A percentile compares a stretch with the other conserved stretches of the same genome.
These are phyloP conservation scores for Entomortierella beljakovae DNA, from an alignment of 192 early-diverging fungal genomes.

Conservation along the genomic window DNA sequence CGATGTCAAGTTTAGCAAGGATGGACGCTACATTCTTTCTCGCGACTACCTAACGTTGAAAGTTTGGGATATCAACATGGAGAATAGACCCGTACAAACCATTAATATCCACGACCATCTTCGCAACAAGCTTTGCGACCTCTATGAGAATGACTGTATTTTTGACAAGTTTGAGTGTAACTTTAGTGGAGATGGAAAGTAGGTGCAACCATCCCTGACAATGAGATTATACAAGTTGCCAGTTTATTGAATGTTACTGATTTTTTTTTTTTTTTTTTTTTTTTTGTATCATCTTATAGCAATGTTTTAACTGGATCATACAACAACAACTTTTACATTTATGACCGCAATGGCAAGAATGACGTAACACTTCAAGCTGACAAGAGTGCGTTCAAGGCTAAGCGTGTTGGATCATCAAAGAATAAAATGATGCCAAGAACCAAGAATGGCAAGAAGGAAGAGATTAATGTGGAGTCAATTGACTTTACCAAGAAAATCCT, in stretches of 20 bases:
- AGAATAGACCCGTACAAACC: constrained; percentile 90
- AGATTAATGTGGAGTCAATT: constrained; percentile 85
- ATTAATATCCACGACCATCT: constrained; percentile 98
- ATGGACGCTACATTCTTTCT: constrained; percentile 97
- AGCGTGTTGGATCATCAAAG: constrained; percentile 85
- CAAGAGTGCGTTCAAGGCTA: constrained; percentile 97
- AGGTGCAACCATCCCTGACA: constrained; percentile 44
- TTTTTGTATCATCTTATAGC: constrained; percentile 52
- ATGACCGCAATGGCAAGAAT: constrained; percentile 81
- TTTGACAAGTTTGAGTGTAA: constrained; percentile 99
- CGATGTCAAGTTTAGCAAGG: constrained; percentile 95
- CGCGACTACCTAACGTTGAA: constrained; percentile 98
- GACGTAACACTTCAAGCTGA: constrained; percentile 96
- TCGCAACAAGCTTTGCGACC: constrained; percentile 94
- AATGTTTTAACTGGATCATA: constrained; percentile 96
- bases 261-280: not conserved
- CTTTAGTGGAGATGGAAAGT: constrained; percentile 95
- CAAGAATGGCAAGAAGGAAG: constrained; percentile 67
- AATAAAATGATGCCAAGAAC: constrained; percentile 68
- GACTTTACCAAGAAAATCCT: constrained; percentile 98
- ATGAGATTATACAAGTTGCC: no score
- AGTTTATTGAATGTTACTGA: no score
- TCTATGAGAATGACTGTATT: constrained; percentile 99
- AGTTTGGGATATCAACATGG: constrained; percentile 99
- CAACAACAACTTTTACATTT: constrained; percentile 99